Percentiles rank a stretch among this genome's conserved stretches.
phyloP scores from a whole-genome alignment of 176 grass and related monocot species.

The Lolium multiflorum region DNA sequence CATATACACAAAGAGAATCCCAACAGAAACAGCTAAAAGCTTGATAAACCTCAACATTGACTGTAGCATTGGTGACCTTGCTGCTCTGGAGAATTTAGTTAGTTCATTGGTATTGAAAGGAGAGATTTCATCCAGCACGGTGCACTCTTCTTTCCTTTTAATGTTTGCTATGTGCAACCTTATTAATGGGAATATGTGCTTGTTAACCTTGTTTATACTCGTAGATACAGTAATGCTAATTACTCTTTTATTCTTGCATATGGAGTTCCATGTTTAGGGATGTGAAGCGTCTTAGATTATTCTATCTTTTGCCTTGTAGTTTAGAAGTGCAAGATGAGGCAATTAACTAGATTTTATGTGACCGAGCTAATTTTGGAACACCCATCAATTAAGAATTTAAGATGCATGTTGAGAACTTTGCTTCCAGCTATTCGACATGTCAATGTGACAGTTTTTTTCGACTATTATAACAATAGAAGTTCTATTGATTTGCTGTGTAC shows the following conservation, averaged over 20 bases:
- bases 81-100: conserved; percentile 84
- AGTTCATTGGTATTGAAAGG: conserved; percentile 80
- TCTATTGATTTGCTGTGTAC: background rate
- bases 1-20: conserved; percentile 78
- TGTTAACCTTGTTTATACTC: conserved; percentile 11
- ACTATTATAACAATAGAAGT: background rate
- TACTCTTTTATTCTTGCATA: background rate
- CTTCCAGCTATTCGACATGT: background rate
- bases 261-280: background rate
- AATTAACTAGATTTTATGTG: background rate
- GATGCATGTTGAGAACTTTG: conserved; percentile 7
- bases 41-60: conserved; percentile 71
- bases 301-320: conserved; percentile 9
- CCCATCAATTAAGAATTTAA: conserved; percentile 19
- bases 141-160: conserved; percentile 46
- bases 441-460: conserved; percentile 5
- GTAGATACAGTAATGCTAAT: conserved; percentile 10
- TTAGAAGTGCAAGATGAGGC: conserved; percentile 18
- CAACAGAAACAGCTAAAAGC: conserved; percentile 87
- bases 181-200: conserved; percentile 33
- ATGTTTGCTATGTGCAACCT: conserved; percentile 17
- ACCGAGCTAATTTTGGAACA: conserved; percentile 17
- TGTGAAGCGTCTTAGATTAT: background rate
- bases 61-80: conserved; percentile 86
- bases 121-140: conserved; percentile 84